A percentile compares a stretch with the other conserved stretches of the same genome.
Evolutionary conservation across 2,329 filamentous ascomycete genomes (phyloP).

Genomic region (Ophiostoma montium): DNA sequence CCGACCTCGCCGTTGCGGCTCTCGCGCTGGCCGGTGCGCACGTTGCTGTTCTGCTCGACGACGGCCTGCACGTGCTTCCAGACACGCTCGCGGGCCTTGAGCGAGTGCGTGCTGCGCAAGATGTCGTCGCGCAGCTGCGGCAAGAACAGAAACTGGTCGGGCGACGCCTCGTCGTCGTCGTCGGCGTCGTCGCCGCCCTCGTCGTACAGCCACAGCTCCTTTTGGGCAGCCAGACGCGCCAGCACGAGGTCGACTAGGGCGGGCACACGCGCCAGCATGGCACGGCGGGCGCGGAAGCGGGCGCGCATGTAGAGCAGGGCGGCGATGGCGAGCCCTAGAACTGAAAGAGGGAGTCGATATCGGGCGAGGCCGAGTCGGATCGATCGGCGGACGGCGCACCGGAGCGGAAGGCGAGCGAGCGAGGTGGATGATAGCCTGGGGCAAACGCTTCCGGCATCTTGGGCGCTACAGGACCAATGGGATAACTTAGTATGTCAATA

Average conservation of each 20-base stretch:
- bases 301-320: slow-evolving; percentile 48
- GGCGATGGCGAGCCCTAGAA: slow-evolving; percentile 38
- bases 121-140: slow-evolving; percentile 87
- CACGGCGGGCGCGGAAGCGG: slow-evolving; percentile 46
- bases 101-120: slow-evolving; percentile 64
- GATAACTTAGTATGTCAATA: slow-evolving; percentile 67
- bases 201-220: slow-evolving; percentile 55
- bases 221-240: slow-evolving; percentile 67
- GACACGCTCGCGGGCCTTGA: slow-evolving; percentile 61
- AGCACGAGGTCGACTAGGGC: slow-evolving; percentile 73
- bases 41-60: slow-evolving; percentile 88
- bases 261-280: slow-evolving; percentile 61
- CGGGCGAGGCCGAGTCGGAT: slow-evolving; percentile 67
- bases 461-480: slow-evolving; percentile 58
- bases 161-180: slow-evolving; percentile 40
- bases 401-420: slow-evolving; percentile 81
- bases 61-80: slow-evolving; percentile 75
- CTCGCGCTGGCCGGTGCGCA: slow-evolving; percentile 61
- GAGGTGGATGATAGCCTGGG: slow-evolving; percentile 67
- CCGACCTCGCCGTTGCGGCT: slow-evolving; percentile 50
- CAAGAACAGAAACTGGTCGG: slow-evolving; percentile 69
- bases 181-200: slow-evolving; percentile 11
- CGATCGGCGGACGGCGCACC: slow-evolving; percentile 65
- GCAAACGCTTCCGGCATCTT: slow-evolving; percentile 46
- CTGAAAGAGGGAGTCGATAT: slow-evolving; percentile 74